Conservation (phyloP, 2,329 filamentous ascomycete species). For the Fusarium veterinarium region DNA sequence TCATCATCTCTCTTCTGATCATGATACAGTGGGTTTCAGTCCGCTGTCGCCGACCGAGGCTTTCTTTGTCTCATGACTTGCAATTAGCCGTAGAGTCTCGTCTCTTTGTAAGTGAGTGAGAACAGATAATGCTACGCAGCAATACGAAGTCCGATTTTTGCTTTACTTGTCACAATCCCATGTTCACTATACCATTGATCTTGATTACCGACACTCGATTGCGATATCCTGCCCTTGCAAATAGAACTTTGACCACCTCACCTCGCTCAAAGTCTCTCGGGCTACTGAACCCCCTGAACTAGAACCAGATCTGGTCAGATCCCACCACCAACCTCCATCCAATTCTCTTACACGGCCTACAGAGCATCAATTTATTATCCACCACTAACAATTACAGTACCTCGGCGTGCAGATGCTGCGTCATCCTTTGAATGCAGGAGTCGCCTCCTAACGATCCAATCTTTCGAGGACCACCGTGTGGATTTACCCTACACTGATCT, state of each 20-base stretch:
- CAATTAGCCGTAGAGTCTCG: neutral
- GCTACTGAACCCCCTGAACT: conserved; percentile 11
- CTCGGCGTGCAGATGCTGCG: conserved; percentile 8
- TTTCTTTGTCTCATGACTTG: conserved; percentile 13
- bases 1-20: conserved; percentile 5
- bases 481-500: conserved; percentile 37
- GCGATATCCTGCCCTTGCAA: conserved; percentile 28
- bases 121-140: neutral
- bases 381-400: neutral
- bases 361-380: conserved; percentile 3
- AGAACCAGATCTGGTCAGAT: conserved; percentile 18
- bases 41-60: conserved; percentile 25
- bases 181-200: conserved; percentile 6
- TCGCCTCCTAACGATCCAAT: conserved; percentile 21
- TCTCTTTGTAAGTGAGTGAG: conserved; percentile 14
- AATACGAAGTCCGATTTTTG: neutral
- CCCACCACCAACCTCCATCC: conserved; percentile 6
- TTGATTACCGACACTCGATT: conserved; percentile 22
- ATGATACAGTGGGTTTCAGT: conserved; percentile 9
- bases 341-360: conserved; percentile 25
- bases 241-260: conserved; percentile 27
- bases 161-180: neutral
- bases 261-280: neutral
- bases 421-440: conserved; percentile 8
- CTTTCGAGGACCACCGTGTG: neutral